These are phyloP conservation scores for Oenanthe sinensis DNA, from an alignment of 129 eudicot species.

Conservation along the genomic window DNA sequence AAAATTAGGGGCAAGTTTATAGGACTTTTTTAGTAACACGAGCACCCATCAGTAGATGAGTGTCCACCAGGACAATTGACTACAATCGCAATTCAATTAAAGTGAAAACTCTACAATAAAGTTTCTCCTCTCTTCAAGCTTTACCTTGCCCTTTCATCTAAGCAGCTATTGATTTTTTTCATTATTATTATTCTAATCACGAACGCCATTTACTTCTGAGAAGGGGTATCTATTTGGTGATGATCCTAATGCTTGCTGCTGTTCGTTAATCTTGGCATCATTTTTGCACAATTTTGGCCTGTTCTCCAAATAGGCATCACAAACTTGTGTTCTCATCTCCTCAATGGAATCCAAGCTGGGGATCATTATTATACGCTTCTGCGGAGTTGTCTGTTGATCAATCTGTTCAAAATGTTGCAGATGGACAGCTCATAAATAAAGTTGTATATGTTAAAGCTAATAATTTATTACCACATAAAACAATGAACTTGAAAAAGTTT, in stretches of 20 bases:
- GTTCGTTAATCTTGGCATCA: slow-evolving; percentile 31
- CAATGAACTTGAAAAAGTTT: not conserved
- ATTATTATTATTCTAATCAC: slow-evolving; percentile 6
- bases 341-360: slow-evolving; percentile 76
- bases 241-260: slow-evolving; percentile 25
- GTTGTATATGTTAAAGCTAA: not conserved
- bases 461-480: not conserved
- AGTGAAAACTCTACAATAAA: not conserved
- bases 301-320: slow-evolving; percentile 22
- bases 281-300: slow-evolving; percentile 22
- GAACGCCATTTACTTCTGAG: slow-evolving; percentile 39
- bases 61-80: not conserved
- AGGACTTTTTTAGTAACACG: too few species aligned
- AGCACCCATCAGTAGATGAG: too few species aligned
- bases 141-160: not conserved
- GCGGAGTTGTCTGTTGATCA: slow-evolving; percentile 40
- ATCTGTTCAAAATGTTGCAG: slow-evolving; percentile 35
- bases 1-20: too few species aligned
- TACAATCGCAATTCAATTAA: not conserved
- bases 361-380: slow-evolving; percentile 35
- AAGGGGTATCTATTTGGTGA: slow-evolving; percentile 59
- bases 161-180: not conserved
- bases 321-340: slow-evolving; percentile 45
- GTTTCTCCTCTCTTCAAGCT: not conserved
- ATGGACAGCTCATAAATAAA: not conserved